phyloP scores from a whole-genome alignment of 2,329 filamentous ascomycete species.

The Hymenoscyphus fraxineus region DNA sequence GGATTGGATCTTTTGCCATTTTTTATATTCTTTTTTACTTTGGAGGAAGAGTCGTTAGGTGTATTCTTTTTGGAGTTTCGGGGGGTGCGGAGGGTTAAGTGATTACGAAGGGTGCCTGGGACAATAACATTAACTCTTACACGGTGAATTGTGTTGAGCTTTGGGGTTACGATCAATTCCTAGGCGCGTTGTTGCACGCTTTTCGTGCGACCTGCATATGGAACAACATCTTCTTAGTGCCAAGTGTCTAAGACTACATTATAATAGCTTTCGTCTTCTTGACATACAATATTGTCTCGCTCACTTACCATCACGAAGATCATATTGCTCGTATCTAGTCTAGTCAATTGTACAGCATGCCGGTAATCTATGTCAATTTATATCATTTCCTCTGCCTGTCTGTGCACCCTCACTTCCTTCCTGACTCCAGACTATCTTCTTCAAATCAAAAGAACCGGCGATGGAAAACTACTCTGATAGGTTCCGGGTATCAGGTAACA shows the following conservation, averaged over 20 bases:
- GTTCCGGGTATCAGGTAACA: conserved; percentile 5
- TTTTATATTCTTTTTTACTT: too few relatives aligned
- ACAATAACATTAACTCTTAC: too few relatives aligned
- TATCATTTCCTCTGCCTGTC: not conserved
- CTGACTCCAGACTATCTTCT: not conserved
- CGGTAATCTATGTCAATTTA: not conserved
- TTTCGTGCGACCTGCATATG: too few relatives aligned
- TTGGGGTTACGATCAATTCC: too few relatives aligned
- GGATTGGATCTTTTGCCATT: too few relatives aligned
- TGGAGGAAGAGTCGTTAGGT: too few relatives aligned
- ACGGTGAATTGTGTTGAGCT: too few relatives aligned
- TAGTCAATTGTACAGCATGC: not conserved
- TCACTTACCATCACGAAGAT: not conserved
- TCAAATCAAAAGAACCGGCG: not conserved
- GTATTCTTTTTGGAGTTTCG: too few relatives aligned
- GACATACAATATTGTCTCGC: not conserved
- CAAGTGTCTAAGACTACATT: not conserved
- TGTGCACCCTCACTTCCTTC: not conserved
- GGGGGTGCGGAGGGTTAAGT: too few relatives aligned
- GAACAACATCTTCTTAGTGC: not conserved
- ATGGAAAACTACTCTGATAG: not conserved
- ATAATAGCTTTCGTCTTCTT: not conserved
- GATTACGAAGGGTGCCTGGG: too few relatives aligned
- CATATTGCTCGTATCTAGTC: not conserved
- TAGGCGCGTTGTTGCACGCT: too few relatives aligned